Base-by-base conservation (phyloP, 2,329 filamentous ascomycete species). In the Xylaria sp. region DNA sequence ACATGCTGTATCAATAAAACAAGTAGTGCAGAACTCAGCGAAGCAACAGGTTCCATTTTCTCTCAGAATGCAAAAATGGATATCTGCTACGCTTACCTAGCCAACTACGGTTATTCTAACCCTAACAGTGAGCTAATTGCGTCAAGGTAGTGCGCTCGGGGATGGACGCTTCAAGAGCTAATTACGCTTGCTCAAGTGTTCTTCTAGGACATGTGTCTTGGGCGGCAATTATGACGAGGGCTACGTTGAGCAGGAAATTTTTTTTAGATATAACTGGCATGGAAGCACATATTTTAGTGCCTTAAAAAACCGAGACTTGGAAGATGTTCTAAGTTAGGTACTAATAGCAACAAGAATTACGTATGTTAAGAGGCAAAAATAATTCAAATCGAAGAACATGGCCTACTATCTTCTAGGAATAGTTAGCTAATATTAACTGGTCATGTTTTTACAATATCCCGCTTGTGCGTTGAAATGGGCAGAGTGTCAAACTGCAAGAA, bases 331-430 rank as follows among this genome's bases (percentile, higher is more conserved):
- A 3, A 31, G 45, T 11, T 3, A 49, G 25, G 45, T 49, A 11
- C 25, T 25, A 5, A 6, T 49, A 49, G 45, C 45, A 15, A 17
- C 2, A 17, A 47, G 54, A 22, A 62, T 62, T 50, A 20, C 39
- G n/a, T 62, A 50, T 39, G 60, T 22, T 6, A 31, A 50, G 2
- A 49, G 9, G 4, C 45, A 39, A 38, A 20, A 3, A 62, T 31
- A 3, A 47, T 31, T 47, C 29, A 50, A 22, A 20, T 27, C 5
- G 50, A 62, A 38, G 60, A 62, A n/a, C n/a, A 31, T 31, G 13
- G 50, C 60, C 25, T 62, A 62, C 15, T 62, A 39, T 17, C 60
- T 55, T 3, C 29, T 62, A 15, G 59, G 59, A 3, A 47, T 62
- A 1, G 54, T 61, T 25, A 31, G 31, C 6, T n/a, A 55, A n/a